phyloP scores from a whole-genome alignment of 176 grass and related monocot species.

The Rhynchospora tenuis region DNA sequence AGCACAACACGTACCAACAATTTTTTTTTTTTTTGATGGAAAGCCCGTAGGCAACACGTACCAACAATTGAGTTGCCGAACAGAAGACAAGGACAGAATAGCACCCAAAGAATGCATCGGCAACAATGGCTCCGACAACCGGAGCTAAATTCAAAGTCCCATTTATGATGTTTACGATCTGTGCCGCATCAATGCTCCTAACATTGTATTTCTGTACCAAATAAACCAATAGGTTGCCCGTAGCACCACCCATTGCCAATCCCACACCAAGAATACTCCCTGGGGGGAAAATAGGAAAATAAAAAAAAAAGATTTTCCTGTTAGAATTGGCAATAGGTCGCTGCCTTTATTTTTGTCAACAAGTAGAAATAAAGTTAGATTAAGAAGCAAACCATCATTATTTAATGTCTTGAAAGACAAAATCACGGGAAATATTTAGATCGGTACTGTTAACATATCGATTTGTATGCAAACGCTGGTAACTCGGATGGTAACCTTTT shows the following conservation, averaged over 20 bases:
- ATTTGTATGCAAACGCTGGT: not conserved
- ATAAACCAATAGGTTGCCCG: constrained; percentile 53
- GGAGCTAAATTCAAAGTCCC: constrained; percentile 55
- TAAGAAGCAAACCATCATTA: no score
- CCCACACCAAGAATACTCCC: constrained; percentile 37
- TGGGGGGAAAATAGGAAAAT: not conserved
- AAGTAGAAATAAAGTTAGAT: no score
- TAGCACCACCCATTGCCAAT: constrained; percentile 21
- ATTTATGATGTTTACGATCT: constrained; percentile 52
- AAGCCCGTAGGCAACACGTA: no score
- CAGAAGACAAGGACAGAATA: constrained; percentile 48
- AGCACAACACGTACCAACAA: no score
- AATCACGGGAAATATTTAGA: not conserved
- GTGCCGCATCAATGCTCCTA: constrained; percentile 54
- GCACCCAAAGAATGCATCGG: constrained; percentile 71
- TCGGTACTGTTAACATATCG: not conserved
- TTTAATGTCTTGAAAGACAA: not conserved
- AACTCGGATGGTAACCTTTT: not conserved
- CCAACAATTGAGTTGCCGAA: constrained; percentile 34
- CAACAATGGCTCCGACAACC: constrained; percentile 49
- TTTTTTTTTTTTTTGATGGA: no score
- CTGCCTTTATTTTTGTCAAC: no score
- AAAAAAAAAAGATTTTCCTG: not conserved
- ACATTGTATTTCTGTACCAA: constrained; percentile 63
- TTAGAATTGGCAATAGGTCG: no score